Percentiles rank a stretch among this genome's conserved stretches.
phyloP scores from a whole-genome alignment of 1,284 basidiomycete genomes.

The Earliella scabrosa region DNA sequence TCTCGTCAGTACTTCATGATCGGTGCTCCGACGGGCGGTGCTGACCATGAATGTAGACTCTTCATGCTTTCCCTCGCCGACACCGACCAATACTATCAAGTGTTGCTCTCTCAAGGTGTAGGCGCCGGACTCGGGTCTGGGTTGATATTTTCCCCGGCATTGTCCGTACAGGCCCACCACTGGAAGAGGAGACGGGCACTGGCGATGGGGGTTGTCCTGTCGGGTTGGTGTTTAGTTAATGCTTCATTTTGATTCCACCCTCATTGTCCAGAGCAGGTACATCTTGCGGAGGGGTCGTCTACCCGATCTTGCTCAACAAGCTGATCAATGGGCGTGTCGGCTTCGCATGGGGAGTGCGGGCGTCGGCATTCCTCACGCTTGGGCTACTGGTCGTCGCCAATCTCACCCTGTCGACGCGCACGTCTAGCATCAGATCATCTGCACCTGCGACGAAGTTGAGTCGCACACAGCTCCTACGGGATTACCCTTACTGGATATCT shows the following conservation, averaged over 20 bases:
- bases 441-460: no score
- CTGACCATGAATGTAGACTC: background rate
- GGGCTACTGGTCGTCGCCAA: no score
- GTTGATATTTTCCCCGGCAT: slow-evolving; percentile 33
- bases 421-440: no score
- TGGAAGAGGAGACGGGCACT: slow-evolving; percentile 15
- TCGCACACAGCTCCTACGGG: no score
- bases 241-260: background rate
- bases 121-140: slow-evolving; percentile 50
- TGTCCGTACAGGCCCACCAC: slow-evolving; percentile 17
- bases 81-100: slow-evolving; percentile 29
- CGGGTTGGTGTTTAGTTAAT: slow-evolving; percentile 6
- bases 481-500: no score
- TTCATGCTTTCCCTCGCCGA: slow-evolving; percentile 34
- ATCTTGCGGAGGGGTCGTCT: slow-evolving; percentile 51
- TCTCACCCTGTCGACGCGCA: no score
- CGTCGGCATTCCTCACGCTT: background rate
- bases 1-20: no score
- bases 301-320: slow-evolving; percentile 51
- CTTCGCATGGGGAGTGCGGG: slow-evolving; percentile 1
- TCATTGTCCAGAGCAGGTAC: background rate
- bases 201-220: slow-evolving; percentile 30
- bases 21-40: no score
- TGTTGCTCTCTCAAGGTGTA: slow-evolving; percentile 35
- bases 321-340: background rate